phyloP scores from a whole-genome alignment of 495 filamentous ascomycete genomes.

The Neurospora intermedia region DNA sequence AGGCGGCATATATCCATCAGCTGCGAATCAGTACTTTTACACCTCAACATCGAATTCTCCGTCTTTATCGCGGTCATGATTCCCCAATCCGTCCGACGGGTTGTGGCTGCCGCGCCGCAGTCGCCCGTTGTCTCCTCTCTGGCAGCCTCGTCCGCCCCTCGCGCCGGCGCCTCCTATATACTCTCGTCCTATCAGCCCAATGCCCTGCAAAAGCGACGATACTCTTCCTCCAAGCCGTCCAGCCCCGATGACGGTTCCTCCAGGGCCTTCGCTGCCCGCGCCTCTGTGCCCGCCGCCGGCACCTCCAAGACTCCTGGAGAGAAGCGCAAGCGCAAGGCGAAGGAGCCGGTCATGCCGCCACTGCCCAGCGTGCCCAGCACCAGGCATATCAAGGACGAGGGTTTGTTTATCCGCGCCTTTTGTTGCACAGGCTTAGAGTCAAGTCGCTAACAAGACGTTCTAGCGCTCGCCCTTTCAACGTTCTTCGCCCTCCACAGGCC shows the following conservation, averaged over 20 bases:
- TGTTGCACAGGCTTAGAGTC: neutral
- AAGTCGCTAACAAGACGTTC: slow-evolving; percentile 4
- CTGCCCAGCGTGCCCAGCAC: slow-evolving; percentile 80
- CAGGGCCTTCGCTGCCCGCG: slow-evolving; percentile 34
- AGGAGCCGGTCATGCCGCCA: slow-evolving; percentile 29
- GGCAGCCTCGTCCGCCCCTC: slow-evolving; percentile 20
- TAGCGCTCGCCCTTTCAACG: slow-evolving; percentile 76
- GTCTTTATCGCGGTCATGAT: slow-evolving; percentile 29
- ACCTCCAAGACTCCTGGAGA: slow-evolving; percentile 30
- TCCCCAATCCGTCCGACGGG: slow-evolving; percentile 41
- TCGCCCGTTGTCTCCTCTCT: slow-evolving; percentile 30
- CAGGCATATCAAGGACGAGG: slow-evolving; percentile 62
- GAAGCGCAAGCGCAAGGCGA: slow-evolving; percentile 37
- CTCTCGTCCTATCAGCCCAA: slow-evolving; percentile 26
- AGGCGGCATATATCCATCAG: slow-evolving; percentile 7
- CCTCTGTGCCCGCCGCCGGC: slow-evolving; percentile 27
- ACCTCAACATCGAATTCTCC: slow-evolving; percentile 1
- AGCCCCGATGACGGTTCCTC: slow-evolving; percentile 41
- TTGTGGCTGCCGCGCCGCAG: slow-evolving; percentile 32
- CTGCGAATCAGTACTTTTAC: slow-evolving; percentile 4
- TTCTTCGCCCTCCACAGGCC: slow-evolving; percentile 97
- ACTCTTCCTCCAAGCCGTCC: slow-evolving; percentile 49
- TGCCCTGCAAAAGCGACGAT: slow-evolving; percentile 33
- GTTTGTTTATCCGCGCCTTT: slow-evolving; percentile 33
- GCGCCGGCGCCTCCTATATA: slow-evolving; percentile 23